Base-by-base conservation (phyloP, 2,329 filamentous ascomycete genomes). In the Akanthomyces dipterigenus region DNA sequence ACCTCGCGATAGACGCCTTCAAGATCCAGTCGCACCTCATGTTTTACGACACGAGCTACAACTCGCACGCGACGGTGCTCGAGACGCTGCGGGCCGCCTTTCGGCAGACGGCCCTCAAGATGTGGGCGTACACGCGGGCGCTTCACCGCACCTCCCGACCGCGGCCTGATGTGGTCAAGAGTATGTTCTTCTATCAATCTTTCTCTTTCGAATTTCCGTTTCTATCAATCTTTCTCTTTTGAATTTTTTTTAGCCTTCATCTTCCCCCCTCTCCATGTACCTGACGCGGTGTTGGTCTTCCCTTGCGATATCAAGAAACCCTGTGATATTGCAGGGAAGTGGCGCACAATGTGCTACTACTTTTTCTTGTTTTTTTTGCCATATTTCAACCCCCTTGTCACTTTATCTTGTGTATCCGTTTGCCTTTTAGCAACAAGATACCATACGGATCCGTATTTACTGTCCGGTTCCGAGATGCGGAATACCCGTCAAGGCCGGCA, bases 1-100 rank as follows among this genome's bases (percentile, higher is more conserved):
- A 5, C 20, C n/a, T 20, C 45, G 11, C 9, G 2, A 38, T 55
- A 85, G 82, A 81, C 67, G 76, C 86, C 3, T 91, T 98, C 78
- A 93, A 92, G 72, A 86, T 95, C 57, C 91, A 96, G 71, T 87
- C 92, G 56, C 89, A 95, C 67, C 79, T 85, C 55, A 93, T 96
- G 86, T 89, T 91, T 71, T 88, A 90, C 67, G 91, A 96, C 72
- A 90, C 89, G 5, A 75, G 80, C 3, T 87, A 93, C 77, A 98
- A 98, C 75, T 83, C 86, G 3, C 71, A 82, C 8, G 66, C 71
- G 4, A 90, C 87, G 0, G 88, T 95, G 14, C 78, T 93, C 5
- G 73, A 76, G n/a, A 96, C 95, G 67, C 77, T 97, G 3, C 84
- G 88, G 68, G 80, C 82, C n/a, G 86, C 86, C 36, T 93, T 97